These are phyloP conservation scores for Metarhizium rileyi DNA, from an alignment of 2,329 filamentous ascomycete genomes.

Conservation along the genomic window DNA sequence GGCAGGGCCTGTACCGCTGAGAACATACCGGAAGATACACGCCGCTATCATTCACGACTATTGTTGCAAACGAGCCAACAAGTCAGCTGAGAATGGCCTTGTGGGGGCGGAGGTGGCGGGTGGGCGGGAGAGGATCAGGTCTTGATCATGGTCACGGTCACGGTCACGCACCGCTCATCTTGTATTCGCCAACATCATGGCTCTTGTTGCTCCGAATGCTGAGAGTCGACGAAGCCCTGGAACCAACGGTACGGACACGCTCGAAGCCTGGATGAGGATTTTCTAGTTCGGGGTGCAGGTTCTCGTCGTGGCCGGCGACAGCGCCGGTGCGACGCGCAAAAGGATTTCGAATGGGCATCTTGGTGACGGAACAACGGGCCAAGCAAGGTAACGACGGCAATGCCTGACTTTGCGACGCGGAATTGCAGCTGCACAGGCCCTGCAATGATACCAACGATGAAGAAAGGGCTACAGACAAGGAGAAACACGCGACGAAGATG, in stretches of 20 bases:
- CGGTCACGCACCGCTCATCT: slow-evolving; percentile 62
- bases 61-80: slow-evolving; percentile 2
- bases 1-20: neutral
- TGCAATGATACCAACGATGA: neutral
- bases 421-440: neutral
- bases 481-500: too few relatives aligned
- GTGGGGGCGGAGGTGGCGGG: slow-evolving; percentile 10
- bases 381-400: neutral
- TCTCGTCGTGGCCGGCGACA: slow-evolving; percentile 41
- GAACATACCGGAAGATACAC: slow-evolving; percentile 78
- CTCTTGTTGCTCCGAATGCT: slow-evolving; percentile 52
- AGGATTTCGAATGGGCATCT: slow-evolving; percentile 65
- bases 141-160: too few relatives aligned
- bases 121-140: neutral
- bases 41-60: slow-evolving; percentile 92
- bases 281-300: slow-evolving; percentile 32
- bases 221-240: slow-evolving; percentile 51
- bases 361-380: slow-evolving; percentile 10
- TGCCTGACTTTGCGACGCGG: neutral
- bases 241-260: slow-evolving; percentile 52
- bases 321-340: slow-evolving; percentile 51
- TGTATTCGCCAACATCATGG: slow-evolving; percentile 62
- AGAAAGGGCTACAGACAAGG: neutral
- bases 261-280: slow-evolving; percentile 38
- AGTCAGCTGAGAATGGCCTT: slow-evolving; percentile 11